Base-by-base conservation (phyloP, 352 stramenopile genomes). In the Pelagophyceae sp. region DNA sequence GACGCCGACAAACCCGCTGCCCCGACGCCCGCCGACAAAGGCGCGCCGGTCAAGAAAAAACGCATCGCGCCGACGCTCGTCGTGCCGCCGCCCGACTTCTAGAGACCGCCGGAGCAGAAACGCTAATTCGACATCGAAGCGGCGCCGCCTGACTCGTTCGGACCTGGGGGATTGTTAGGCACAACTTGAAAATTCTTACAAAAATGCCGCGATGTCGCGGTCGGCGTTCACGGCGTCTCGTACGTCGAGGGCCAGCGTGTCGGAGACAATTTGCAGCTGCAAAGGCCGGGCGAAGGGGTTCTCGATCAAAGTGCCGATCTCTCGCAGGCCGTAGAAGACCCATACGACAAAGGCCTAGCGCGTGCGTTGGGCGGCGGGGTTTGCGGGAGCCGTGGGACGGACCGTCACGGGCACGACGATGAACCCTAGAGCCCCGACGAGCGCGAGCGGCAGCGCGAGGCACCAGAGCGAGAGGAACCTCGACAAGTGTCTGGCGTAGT, bases 221-320 rank as follows among this genome's bases (percentile, higher is more conserved):
- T n/a, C 61, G 61, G 61, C 27, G 6, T 72, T 32, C 29, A 72
- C 6, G 63, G 63, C 63, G 3, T 45, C 35, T 3, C 35, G 29
- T n/a, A 72, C 35, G 63, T 72, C 63, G 31, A 72, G 63, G 11
- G 35, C 29, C 29, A 72, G 63, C 63, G 63, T 72, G 35, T 72
- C 63, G 31, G 6, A 38, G 31, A 72, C 63, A 32, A 72, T 72
- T 29, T 72, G 63, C 15, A 72, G 63, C 35, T 72, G 63, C 3
- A 72, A 27, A 2, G 63, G 35, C 35, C 63, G 63, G 2, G 63
- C 17, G 76, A 93, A 93, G 5, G 89, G 89, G 84, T 94, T 87
- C 82, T 94, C 89, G 76, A 94, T 94, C 6, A 84, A 82, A 58
- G 87, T 83, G 11, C 89, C 89, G 80, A 94, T 94, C 80, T 94